Conservation (phyloP, 1,284 basidiomycete species). For the Puccinia hordei region DNA sequence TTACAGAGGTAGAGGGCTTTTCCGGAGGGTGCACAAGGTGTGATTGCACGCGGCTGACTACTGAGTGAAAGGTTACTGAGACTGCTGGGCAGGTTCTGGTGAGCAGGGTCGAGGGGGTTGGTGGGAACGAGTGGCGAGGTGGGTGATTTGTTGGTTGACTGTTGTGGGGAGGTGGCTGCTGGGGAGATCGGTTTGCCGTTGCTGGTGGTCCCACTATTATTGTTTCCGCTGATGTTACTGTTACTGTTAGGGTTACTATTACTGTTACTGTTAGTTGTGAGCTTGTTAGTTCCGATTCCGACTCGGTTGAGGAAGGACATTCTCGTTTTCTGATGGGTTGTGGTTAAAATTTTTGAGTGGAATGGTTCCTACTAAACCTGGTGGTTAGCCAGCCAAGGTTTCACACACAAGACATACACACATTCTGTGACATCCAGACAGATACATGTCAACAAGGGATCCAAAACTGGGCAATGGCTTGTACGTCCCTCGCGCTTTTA, state of each 20-base stretch:
- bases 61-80: constrained; percentile 41
- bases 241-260: not conserved
- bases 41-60: constrained; percentile 25
- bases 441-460: no score
- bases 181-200: constrained; percentile 11
- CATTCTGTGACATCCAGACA: no score
- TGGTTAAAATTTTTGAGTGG: no score
- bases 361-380: no score
- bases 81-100: constrained; percentile 11
- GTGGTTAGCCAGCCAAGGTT: no score
- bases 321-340: no score
- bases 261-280: constrained; percentile 9
- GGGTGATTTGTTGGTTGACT: constrained; percentile 25
- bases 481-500: no score
- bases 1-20: constrained; percentile 85
- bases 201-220: not conserved
- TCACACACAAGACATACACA: no score
- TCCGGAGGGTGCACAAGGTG: constrained; percentile 47
- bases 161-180: constrained; percentile 14
- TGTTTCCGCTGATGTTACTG: constrained; percentile 2
- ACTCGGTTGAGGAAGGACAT: constrained; percentile 51
- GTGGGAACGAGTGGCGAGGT: constrained; percentile 13
- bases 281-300: constrained; percentile 43
- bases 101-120: not conserved
- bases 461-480: no score